Evolutionary conservation across 768 basidiomycete species (phyloP).

Genomic region (Lentinula detonsa): DNA sequence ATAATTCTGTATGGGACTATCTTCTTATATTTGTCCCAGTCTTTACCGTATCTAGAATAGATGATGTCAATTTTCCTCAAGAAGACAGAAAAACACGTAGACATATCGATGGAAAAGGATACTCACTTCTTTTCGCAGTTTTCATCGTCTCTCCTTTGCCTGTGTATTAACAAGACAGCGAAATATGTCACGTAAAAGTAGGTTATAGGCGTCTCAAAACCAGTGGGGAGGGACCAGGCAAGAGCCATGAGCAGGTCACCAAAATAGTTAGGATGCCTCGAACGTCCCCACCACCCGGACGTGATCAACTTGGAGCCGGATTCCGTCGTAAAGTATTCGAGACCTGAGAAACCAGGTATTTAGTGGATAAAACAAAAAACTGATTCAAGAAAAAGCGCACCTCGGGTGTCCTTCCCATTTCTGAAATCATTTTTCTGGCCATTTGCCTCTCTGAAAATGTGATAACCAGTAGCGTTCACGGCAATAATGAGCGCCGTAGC

Average conservation of each 20-base stretch:
- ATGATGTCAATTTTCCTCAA: background rate
- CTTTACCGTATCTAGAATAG: constrained; percentile 73
- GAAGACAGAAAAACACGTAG: background rate
- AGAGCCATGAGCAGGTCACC: constrained; percentile 86
- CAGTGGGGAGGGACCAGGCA: constrained; percentile 92
- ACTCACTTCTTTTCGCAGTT: constrained; percentile 82
- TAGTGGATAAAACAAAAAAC: background rate
- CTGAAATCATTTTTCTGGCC: constrained; percentile 95
- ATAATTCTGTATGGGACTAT: constrained; percentile 83
- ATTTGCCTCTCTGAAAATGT: constrained; percentile 86
- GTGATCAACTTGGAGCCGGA: constrained; percentile 87
- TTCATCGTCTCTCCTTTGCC: constrained; percentile 89
- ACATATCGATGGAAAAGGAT: background rate
- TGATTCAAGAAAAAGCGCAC: constrained; percentile 40
- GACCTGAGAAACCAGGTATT: constrained; percentile 38
- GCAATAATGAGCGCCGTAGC: constrained; percentile 52
- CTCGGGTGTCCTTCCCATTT: constrained; percentile 86
- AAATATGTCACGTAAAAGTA: constrained; percentile 96
- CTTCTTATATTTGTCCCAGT: constrained; percentile 88
- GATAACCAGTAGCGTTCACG: constrained; percentile 72
- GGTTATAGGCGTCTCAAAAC: constrained; percentile 87
- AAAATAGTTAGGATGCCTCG: constrained; percentile 89
- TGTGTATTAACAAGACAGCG: constrained; percentile 79
- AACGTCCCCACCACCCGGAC: constrained; percentile 96
- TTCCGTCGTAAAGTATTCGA: constrained; percentile 73